Conservation (phyloP, 805 yeast genomes). For the Suhomyces canberraensis region DNA sequence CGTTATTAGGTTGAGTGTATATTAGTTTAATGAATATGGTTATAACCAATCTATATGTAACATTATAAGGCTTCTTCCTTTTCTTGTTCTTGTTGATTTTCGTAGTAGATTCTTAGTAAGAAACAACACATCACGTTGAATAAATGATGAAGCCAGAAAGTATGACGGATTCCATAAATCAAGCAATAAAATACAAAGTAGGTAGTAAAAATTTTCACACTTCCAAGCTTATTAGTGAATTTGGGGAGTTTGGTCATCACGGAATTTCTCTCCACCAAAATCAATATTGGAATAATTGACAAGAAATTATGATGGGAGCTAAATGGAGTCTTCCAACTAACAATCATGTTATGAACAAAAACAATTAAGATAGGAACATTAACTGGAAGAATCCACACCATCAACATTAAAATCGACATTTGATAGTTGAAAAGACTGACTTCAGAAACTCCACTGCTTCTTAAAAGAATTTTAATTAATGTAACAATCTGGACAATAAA, state of each 20-base stretch:
- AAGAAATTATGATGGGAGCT: conserved; percentile 81
- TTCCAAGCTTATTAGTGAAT: background rate
- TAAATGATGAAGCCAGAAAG: conserved; percentile 82
- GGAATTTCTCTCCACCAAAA: conserved; percentile 53
- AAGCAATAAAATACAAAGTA: conserved; percentile 61
- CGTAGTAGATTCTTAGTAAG: conserved; percentile 23
- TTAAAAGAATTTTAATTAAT: conserved; percentile 33
- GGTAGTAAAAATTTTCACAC: conserved; percentile 20
- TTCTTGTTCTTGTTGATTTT: conserved; percentile 1
- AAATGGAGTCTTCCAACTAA: conserved; percentile 81
- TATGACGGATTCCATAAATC: conserved; percentile 73
- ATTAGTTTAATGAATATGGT: conserved; percentile 11
- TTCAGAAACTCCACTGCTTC: conserved; percentile 6
- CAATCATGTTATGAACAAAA: conserved; percentile 72
- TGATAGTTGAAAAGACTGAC: conserved; percentile 52
- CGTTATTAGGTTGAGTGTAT: conserved; percentile 16
- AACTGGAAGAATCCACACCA: conserved; percentile 78
- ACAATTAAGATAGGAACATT: conserved; percentile 77
- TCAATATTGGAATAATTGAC: conserved; percentile 70
- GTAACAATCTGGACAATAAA: conserved; percentile 56
- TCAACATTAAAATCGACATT: conserved; percentile 57
- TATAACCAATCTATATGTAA: background rate
- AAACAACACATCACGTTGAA: conserved; percentile 63
- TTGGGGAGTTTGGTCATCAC: conserved; percentile 47
- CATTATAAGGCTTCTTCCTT: too few species aligned